A percentile compares a stretch with the other conserved stretches of the same genome.
Conservation (phyloP, 257 asterid genomes). For the Galeopsis tetrahit region DNA sequence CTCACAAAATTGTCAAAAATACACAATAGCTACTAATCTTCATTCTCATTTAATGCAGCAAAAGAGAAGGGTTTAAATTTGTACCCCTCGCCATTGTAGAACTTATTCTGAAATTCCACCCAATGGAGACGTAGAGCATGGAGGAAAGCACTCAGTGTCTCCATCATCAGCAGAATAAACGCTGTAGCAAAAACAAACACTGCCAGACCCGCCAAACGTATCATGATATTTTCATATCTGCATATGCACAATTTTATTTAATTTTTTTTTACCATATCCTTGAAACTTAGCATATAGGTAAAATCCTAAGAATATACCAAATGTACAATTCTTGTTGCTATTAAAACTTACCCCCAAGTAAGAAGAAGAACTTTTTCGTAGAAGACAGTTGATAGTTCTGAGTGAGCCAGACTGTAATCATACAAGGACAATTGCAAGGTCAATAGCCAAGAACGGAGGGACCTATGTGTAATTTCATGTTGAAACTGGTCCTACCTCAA, state of each 20-base stretch:
- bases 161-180: constrained; percentile 90
- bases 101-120: constrained; percentile 94
- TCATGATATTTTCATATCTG: constrained; percentile 79
- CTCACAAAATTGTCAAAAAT: constrained; percentile 35
- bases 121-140: constrained; percentile 95
- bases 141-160: constrained; percentile 91
- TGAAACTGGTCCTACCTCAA: constrained; percentile 58
- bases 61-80: constrained; percentile 85
- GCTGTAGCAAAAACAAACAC: constrained; percentile 92
- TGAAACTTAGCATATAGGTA: too few species aligned
- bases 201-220: constrained; percentile 69
- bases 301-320: neutral
- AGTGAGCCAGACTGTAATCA: constrained; percentile 83
- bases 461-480: constrained; percentile 19
- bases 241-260: constrained; percentile 12
- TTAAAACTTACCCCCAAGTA: constrained; percentile 82
- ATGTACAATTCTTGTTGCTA: constrained; percentile 15
- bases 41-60: constrained; percentile 61
- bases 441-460: constrained; percentile 29
- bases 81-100: constrained; percentile 88
- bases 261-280: constrained; percentile 10
- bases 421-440: constrained; percentile 26
- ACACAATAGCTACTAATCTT: constrained; percentile 41
- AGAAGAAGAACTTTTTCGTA: constrained; percentile 90
- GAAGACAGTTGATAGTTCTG: constrained; percentile 91